A percentile compares a stretch with the other conserved stretches of the same genome.
Evolutionary conservation across 371 early-diverging fungal genomes (phyloP).

Genomic region (Mucor indicus): DNA sequence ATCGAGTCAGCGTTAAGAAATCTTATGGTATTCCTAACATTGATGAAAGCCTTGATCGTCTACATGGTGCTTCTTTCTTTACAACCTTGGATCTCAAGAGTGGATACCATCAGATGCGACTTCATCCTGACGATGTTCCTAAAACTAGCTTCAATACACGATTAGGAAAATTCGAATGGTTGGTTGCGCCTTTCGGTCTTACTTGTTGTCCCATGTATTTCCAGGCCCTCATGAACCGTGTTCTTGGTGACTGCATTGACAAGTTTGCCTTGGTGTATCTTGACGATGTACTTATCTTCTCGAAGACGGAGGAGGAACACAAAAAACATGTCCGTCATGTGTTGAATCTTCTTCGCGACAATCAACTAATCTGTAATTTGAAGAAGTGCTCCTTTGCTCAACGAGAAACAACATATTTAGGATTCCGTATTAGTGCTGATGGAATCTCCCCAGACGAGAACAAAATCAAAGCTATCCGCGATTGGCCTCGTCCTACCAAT

Average conservation of each 20-base stretch:
- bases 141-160: slow-evolving; percentile 8
- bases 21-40: slow-evolving; percentile 45
- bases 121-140: neutral
- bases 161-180: slow-evolving; percentile 2
- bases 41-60: slow-evolving; percentile 27
- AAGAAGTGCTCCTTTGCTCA: slow-evolving; percentile 52
- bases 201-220: neutral
- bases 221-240: neutral
- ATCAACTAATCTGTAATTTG: slow-evolving; percentile 30
- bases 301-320: slow-evolving; percentile 43
- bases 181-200: neutral
- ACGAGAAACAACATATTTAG: slow-evolving; percentile 37
- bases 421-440: slow-evolving; percentile 24
- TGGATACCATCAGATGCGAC: slow-evolving; percentile 4
- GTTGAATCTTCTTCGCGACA: slow-evolving; percentile 24
- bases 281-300: slow-evolving; percentile 60
- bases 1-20: slow-evolving; percentile 40
- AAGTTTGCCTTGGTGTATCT: slow-evolving; percentile 44
- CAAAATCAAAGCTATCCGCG: slow-evolving; percentile 29
- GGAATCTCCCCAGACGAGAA: slow-evolving; percentile 25
- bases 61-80: slow-evolving; percentile 28
- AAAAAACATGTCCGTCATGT: slow-evolving; percentile 30
- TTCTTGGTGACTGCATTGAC: slow-evolving; percentile 32
- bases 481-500: slow-evolving; percentile 35
- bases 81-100: slow-evolving; percentile 1